Conservation (phyloP, 106 monocot genomes). For the Gastrodia elata region DNA sequence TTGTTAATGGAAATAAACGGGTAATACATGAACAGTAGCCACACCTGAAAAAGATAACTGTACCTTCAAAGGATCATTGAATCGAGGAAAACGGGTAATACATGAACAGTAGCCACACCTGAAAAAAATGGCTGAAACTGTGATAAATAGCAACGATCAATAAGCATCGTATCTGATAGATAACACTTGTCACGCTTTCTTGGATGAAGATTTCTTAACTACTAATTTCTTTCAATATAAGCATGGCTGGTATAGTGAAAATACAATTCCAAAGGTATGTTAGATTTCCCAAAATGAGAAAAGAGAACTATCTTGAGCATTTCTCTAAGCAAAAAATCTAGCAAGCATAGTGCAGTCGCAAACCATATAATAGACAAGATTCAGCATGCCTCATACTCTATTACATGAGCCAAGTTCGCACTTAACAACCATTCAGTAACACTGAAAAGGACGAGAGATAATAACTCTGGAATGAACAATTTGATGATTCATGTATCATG, state of each 20-base stretch:
- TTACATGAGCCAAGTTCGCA: too few relatives aligned
- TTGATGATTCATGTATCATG: too few relatives aligned
- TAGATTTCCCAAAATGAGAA: too few relatives aligned
- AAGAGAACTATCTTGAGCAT: too few relatives aligned
- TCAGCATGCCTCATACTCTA: too few relatives aligned
- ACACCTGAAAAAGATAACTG: neutral
- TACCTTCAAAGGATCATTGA: conserved; percentile 83
- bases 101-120: conserved; percentile 65
- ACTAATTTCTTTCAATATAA: neutral
- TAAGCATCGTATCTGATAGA: neutral
- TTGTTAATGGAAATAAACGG: neutral
- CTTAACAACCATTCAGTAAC: too few relatives aligned
- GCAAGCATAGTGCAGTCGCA: too few relatives aligned
- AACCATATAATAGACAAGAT: too few relatives aligned
- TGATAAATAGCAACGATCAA: neutral
- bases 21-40: neutral
- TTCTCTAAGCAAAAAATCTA: too few relatives aligned
- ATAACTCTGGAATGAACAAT: too few relatives aligned
- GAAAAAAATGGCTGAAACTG: conserved; percentile 6
- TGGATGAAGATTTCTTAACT: neutral
- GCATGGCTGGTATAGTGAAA: neutral
- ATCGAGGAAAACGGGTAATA: conserved; percentile 80
- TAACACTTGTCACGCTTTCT: neutral
- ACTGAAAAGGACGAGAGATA: too few relatives aligned
- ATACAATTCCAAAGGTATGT: too few relatives aligned